phyloP scores from a whole-genome alignment of 2,329 filamentous ascomycete genomes.

The Shiraia bambusicola region DNA sequence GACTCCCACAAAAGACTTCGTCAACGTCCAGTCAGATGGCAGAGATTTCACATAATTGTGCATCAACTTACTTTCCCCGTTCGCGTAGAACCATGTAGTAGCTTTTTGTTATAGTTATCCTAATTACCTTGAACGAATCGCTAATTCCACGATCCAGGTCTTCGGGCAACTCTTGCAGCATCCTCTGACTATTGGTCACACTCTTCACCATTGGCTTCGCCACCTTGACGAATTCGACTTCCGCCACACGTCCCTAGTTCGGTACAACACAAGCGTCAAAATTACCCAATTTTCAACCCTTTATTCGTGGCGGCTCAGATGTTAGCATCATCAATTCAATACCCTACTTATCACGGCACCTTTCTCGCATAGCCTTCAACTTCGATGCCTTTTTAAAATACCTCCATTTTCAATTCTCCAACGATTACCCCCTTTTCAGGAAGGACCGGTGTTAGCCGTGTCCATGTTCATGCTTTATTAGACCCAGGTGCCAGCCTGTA shows the following conservation, averaged over 20 bases:
- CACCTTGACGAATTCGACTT: slow-evolving; percentile 12
- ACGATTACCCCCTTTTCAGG: slow-evolving; percentile 36
- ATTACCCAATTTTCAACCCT: not conserved
- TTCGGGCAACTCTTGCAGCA: slow-evolving; percentile 35
- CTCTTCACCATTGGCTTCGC: slow-evolving; percentile 26
- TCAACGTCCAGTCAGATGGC: slow-evolving; percentile 3
- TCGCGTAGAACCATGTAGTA: too few relatives aligned
- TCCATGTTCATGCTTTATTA: slow-evolving; percentile 32
- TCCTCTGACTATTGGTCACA: slow-evolving; percentile 36
- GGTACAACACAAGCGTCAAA: not conserved
- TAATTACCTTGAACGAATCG: not conserved
- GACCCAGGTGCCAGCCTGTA: slow-evolving; percentile 34
- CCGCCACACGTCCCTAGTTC: not conserved
- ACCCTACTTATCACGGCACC: not conserved
- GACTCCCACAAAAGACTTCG: not conserved
- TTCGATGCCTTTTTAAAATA: slow-evolving; percentile 3
- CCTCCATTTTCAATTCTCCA: slow-evolving; percentile 24
- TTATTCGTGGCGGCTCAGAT: slow-evolving; percentile 2
- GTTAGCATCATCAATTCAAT: slow-evolving; percentile 1
- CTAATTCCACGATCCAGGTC: slow-evolving; percentile 26
- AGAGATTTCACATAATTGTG: not conserved
- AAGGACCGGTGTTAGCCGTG: slow-evolving; percentile 35
- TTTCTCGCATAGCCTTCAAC: slow-evolving; percentile 1
- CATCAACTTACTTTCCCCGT: too few relatives aligned
- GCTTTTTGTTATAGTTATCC: not conserved